These are phyloP conservation scores for Nelumbo lutea DNA, from an alignment of 164 flowering plant genomes.

Conservation along the genomic window DNA sequence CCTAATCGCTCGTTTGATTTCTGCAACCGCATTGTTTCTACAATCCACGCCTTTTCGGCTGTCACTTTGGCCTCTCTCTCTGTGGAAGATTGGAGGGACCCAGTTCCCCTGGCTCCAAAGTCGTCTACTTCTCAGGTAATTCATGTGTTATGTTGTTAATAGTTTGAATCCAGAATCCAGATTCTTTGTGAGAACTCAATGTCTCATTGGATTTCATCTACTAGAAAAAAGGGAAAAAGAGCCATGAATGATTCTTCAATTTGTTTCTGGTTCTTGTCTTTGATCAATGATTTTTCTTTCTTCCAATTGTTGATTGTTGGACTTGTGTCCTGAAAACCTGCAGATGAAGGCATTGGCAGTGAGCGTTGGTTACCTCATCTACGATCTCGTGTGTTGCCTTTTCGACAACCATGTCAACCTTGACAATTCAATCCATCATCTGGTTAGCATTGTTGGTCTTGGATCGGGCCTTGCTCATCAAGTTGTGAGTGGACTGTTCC, in stretches of 20 bases:
- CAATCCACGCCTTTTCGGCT: constrained; percentile 59
- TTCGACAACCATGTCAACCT: constrained; percentile 41
- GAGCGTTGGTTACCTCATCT: constrained; percentile 57
- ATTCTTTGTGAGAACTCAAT: too few species aligned
- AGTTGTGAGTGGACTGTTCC: constrained; percentile 29
- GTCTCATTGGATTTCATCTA: too few species aligned
- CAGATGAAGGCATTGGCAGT: constrained; percentile 73
- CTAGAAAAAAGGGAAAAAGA: too few species aligned
- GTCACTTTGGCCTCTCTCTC: constrained; percentile 54
- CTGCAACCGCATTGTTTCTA: constrained; percentile 75
- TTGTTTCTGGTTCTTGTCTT: too few species aligned
- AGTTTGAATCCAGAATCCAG: too few species aligned
- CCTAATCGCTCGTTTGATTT: constrained; percentile 61
- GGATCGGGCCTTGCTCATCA: constrained; percentile 63
- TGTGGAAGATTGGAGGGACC: constrained; percentile 77
- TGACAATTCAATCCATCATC: constrained; percentile 75
- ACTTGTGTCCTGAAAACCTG: neutral
- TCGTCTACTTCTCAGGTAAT: constrained; percentile 68
- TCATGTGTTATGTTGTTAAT: neutral
- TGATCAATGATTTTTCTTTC: too few species aligned
- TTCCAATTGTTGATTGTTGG: neutral
- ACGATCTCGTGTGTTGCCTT: constrained; percentile 70
- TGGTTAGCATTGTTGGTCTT: constrained; percentile 72
- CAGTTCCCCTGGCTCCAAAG: constrained; percentile 61
- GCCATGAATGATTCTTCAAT: too few species aligned